These are phyloP conservation scores for Phytophthora cactorum DNA, from an alignment of 352 stramenopile genomes.

Conservation along the genomic window DNA sequence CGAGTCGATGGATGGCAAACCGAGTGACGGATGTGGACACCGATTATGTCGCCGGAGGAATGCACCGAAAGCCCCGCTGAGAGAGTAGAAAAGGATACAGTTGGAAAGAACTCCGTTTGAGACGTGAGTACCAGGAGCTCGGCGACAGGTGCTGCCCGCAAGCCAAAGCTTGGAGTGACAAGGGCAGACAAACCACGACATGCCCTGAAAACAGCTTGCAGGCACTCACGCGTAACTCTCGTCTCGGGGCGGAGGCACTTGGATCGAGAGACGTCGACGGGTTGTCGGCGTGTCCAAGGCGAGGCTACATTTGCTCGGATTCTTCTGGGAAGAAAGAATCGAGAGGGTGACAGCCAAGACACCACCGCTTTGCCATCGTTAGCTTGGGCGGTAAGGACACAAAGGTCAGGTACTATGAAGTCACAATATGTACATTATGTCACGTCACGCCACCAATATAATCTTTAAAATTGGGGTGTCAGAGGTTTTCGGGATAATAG, in stretches of 20 bases:
- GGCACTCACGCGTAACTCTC: slow-evolving; percentile 24
- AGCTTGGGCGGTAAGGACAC: neutral
- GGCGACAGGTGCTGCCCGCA: slow-evolving; percentile 33
- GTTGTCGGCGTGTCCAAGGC: slow-evolving; percentile 16
- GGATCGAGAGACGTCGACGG: slow-evolving; percentile 21
- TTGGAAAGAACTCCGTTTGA: slow-evolving; percentile 19
- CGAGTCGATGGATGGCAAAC: neutral
- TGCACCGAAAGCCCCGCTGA: slow-evolving; percentile 34
- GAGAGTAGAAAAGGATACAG: slow-evolving; percentile 17
- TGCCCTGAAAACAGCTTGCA: slow-evolving; percentile 40
- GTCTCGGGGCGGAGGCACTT: slow-evolving; percentile 35
- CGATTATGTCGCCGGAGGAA: slow-evolving; percentile 27
- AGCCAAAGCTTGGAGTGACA: slow-evolving; percentile 6
- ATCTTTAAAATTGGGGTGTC: neutral
- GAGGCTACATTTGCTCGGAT: slow-evolving; percentile 5
- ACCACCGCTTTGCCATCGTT: neutral
- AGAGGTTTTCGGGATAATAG: too few species aligned
- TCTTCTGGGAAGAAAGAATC: slow-evolving; percentile 10
- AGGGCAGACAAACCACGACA: slow-evolving; percentile 23
- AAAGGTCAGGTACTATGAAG: neutral
- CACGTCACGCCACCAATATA: neutral
- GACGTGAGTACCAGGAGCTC: slow-evolving; percentile 24
- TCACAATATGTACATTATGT: neutral
- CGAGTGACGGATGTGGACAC: slow-evolving; percentile 18
- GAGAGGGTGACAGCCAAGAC: slow-evolving; percentile 10